Base-by-base conservation (phyloP, 306 rosid genomes). In the Cucurbita ficifolia region DNA sequence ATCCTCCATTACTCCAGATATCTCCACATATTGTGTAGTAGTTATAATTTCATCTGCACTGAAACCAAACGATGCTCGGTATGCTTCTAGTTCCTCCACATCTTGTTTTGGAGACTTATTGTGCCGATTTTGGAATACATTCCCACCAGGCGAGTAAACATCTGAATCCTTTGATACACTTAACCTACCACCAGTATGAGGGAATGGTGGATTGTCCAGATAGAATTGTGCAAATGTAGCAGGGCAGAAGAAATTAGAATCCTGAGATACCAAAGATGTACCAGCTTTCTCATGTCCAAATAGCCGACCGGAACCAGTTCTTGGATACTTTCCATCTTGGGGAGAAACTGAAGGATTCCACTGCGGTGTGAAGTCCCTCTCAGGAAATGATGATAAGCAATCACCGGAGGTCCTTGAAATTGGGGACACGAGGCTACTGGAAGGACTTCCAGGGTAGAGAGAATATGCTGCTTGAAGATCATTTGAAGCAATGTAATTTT, bases 1-100 rank as follows among this genome's bases (percentile, higher is more conserved):
- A 40, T 94, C 98, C 22, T 89, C 96, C 86, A 81, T 86, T 40
- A 90, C 99, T 83, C 88, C 97, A 79, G 99, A 79, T 80, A 95
- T 95, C 86, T 95, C 99, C 74, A 91, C 97, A 35, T 91, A 95
- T 11, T 95, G 92, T 58, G 90, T 8, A 40, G 99, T 91, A 43
- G 90, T 85, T 80, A 91, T 85, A 75, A 95, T 88, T 84, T 95
- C 99, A 86, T 95, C 99, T n/a, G 99, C 99, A 81, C 99, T 95
- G 81, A 95, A 95, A 80, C 99, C 99, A 82, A 95, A 95, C 38
- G 99, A 95, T 79, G 99, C 99, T 75, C 99, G 84, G 78, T 95
- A 95, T 54, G 99, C 99, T 87, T 95, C 99, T 79, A 89, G 56
- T 80, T 95, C 99, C 83, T 95, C 99, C 76, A 84, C 92, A 79